phyloP scores from a whole-genome alignment of 768 basidiomycete genomes.

The Pleurotus platypus region DNA sequence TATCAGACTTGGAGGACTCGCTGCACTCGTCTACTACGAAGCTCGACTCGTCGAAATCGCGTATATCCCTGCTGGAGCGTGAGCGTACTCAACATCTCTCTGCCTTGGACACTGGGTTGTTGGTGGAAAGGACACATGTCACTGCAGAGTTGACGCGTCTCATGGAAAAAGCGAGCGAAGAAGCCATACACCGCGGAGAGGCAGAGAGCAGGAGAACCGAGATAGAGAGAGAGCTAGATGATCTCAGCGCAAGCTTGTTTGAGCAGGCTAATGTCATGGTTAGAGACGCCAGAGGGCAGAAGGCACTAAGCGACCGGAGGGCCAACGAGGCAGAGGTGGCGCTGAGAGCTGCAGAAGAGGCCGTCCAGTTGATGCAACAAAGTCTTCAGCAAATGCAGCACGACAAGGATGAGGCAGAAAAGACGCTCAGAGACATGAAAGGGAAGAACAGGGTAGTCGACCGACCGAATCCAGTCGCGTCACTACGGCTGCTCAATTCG shows the following conservation, averaged over 20 bases:
- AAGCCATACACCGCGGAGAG: slow-evolving; percentile 86
- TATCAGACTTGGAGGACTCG: slow-evolving; percentile 91
- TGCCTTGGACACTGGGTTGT: slow-evolving; percentile 83
- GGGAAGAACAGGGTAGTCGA: slow-evolving; percentile 72
- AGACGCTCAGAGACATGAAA: slow-evolving; percentile 45
- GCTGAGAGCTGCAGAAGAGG: slow-evolving; percentile 81
- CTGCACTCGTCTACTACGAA: slow-evolving; percentile 65
- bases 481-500: slow-evolving; percentile 52
- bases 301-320: slow-evolving; percentile 63
- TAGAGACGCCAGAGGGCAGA: slow-evolving; percentile 81
- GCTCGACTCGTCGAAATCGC: slow-evolving; percentile 56
- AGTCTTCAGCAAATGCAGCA: slow-evolving; percentile 76
- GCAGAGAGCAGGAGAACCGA: slow-evolving; percentile 78
- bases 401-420: slow-evolving; percentile 63
- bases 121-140: slow-evolving; percentile 91
- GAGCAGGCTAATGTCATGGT: slow-evolving; percentile 97
- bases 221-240: slow-evolving; percentile 94
- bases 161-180: slow-evolving; percentile 94
- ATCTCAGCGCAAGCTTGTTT: slow-evolving; percentile 88
- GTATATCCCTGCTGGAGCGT: slow-evolving; percentile 76
- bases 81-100: slow-evolving; percentile 86
- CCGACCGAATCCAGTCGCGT: slow-evolving; percentile 24
- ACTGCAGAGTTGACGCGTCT: slow-evolving; percentile 87
- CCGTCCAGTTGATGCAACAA: slow-evolving; percentile 76
- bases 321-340: slow-evolving; percentile 75